phyloP scores from a whole-genome alignment of 768 basidiomycete genomes.

The Terana coerulea region DNA sequence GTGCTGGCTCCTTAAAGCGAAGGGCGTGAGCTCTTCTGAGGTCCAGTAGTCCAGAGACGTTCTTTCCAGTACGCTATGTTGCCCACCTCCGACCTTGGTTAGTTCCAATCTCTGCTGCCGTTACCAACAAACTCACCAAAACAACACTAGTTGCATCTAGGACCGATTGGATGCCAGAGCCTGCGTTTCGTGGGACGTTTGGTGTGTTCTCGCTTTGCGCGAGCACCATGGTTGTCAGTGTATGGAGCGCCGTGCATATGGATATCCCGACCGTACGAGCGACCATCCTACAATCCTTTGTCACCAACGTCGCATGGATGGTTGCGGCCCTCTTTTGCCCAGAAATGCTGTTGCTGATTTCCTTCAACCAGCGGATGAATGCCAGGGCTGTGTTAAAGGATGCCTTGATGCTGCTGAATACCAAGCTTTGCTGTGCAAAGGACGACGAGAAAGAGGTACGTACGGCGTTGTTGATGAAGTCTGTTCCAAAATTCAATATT shows the following conservation, averaged over 20 bases:
- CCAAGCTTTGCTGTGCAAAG: background rate
- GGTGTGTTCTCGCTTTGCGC: slow-evolving; percentile 11
- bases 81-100: too few relatives aligned
- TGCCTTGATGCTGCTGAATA: background rate
- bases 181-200: slow-evolving; percentile 8
- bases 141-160: too few relatives aligned
- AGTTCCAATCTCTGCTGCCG: too few relatives aligned
- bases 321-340: slow-evolving; percentile 7
- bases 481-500: background rate
- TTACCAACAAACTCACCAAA: too few relatives aligned
- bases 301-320: background rate
- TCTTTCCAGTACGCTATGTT: too few relatives aligned
- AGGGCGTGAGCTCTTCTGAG: too few relatives aligned
- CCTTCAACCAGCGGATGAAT: background rate
- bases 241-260: slow-evolving; percentile 11
- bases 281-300: background rate
- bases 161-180: slow-evolving; percentile 7
- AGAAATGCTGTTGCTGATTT: slow-evolving; percentile 1
- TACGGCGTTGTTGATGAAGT: background rate
- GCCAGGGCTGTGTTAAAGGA: background rate
- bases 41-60: too few relatives aligned
- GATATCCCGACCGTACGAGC: background rate
- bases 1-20: too few relatives aligned
- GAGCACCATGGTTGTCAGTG: slow-evolving; percentile 8
- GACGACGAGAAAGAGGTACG: background rate